phyloP scores from a whole-genome alignment of 2,329 filamentous ascomycete genomes.

The Trichoderma sp. region DNA sequence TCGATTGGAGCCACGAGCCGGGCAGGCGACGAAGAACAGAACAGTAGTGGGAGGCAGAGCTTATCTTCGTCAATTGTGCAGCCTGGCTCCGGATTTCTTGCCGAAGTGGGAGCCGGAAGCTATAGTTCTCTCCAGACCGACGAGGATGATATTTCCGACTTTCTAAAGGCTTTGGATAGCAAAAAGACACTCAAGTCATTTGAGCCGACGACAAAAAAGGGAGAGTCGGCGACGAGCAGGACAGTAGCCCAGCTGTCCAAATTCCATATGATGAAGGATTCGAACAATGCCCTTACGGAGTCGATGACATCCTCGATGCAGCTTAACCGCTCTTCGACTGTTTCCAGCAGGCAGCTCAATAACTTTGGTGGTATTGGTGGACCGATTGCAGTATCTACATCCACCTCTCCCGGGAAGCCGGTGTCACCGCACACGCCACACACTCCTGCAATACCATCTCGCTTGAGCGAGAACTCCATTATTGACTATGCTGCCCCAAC shows the following conservation, averaged over 20 bases:
- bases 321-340: conserved; percentile 79
- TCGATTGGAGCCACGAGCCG: conserved; percentile 76
- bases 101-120: conserved; percentile 69
- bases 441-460: conserved; percentile 88
- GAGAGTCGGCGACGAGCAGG: conserved; percentile 71
- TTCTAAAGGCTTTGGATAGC: conserved; percentile 84
- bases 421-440: conserved; percentile 90
- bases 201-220: conserved; percentile 65
- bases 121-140: conserved; percentile 73
- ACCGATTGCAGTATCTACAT: conserved; percentile 77
- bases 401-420: conserved; percentile 87
- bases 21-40: conserved; percentile 70
- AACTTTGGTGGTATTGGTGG: conserved; percentile 69
- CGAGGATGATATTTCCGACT: conserved; percentile 91
- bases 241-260: conserved; percentile 80
- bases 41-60: conserved; percentile 80
- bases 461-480: conserved; percentile 89
- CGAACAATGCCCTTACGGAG: conserved; percentile 85
- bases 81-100: conserved; percentile 78
- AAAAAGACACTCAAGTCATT: conserved; percentile 87
- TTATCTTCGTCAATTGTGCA: conserved; percentile 69
- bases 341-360: conserved; percentile 64
- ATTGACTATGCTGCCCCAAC: conserved; percentile 42
- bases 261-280: conserved; percentile 88
- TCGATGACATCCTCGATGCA: conserved; percentile 91